These are phyloP conservation scores for Ganoderma lucidum DNA, from an alignment of 1,284 basidiomycete species.

Conservation along the genomic window DNA sequence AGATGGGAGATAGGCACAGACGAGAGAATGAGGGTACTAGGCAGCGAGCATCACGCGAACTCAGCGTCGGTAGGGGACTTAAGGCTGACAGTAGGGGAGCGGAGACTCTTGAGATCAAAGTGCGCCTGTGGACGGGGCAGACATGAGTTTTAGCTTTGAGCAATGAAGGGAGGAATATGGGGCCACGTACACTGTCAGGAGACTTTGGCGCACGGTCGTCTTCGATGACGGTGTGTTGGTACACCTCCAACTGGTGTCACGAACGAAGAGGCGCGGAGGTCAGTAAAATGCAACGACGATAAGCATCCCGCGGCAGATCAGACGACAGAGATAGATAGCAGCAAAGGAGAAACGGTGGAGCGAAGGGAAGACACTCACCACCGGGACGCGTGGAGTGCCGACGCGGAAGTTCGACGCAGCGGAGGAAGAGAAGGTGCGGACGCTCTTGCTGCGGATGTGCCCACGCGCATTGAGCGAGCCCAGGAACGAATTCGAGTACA, in stretches of 20 bases:
- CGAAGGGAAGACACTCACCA: conserved; percentile 13
- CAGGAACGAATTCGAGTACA: conserved; percentile 32
- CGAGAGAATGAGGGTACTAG: not conserved
- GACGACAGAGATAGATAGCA: not conserved
- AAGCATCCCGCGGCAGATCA: not conserved
- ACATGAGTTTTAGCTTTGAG: not conserved
- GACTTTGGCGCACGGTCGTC: conserved; percentile 17
- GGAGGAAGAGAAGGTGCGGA: conserved; percentile 21
- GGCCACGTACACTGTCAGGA: conserved; percentile 12
- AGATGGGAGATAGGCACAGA: not conserved
- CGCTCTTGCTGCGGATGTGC: conserved; percentile 29
- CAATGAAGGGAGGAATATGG: not conserved
- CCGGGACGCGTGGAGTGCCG: conserved; percentile 18
- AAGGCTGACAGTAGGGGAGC: conserved; percentile 8
- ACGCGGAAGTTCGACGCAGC: conserved; percentile 12
- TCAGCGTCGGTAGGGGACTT: conserved; percentile 5
- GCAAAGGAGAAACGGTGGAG: not conserved
- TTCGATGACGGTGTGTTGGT: conserved; percentile 21
- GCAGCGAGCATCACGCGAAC: not conserved
- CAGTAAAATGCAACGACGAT: not conserved
- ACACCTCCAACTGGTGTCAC: conserved; percentile 17
- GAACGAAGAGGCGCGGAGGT: not conserved
- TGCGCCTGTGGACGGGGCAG: not conserved
- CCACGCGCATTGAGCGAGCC: conserved; percentile 32
- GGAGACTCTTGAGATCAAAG: conserved; percentile 17